A percentile compares a stretch with the other conserved stretches of the same genome.
Conservation (phyloP, 805 yeast species). For the Suhomyces faveliae region DNA sequence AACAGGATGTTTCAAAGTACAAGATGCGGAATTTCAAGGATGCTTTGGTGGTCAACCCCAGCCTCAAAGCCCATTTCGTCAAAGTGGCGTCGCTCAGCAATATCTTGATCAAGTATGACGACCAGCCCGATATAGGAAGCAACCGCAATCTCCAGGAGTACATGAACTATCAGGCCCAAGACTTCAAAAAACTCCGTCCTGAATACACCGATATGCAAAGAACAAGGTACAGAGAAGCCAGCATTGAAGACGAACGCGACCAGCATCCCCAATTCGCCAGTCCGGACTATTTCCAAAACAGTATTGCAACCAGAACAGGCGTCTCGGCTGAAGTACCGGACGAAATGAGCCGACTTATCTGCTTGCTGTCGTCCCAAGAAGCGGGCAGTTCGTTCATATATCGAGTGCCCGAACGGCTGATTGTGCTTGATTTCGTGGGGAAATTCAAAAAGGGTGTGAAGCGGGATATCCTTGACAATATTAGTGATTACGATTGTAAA, state of each 20-base stretch:
- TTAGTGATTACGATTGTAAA: slow-evolving; percentile 25
- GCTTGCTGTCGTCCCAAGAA: slow-evolving; percentile 16
- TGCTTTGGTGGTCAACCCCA: slow-evolving; percentile 54
- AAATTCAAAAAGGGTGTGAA: slow-evolving; percentile 26
- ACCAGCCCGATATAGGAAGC: slow-evolving; percentile 28
- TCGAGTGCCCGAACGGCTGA: slow-evolving; percentile 64
- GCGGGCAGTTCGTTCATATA: slow-evolving; percentile 46
- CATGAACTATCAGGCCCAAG: slow-evolving; percentile 25
- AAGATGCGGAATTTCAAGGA: slow-evolving; percentile 48
- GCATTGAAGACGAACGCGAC: slow-evolving; percentile 15
- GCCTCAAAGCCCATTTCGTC: slow-evolving; percentile 35
- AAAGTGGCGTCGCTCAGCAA: slow-evolving; percentile 29
- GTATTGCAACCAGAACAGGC: slow-evolving; percentile 16
- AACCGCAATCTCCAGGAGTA: slow-evolving; percentile 29
- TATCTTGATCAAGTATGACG: slow-evolving; percentile 31
- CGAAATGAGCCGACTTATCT: slow-evolving; percentile 17
- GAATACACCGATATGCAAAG: slow-evolving; percentile 11
- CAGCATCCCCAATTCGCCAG: slow-evolving; percentile 23
- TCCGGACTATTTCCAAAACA: slow-evolving; percentile 31
- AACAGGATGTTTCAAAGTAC: slow-evolving; percentile 6
- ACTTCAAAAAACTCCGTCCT: slow-evolving; percentile 16
- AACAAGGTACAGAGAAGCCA: slow-evolving; percentile 1
- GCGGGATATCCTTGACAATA: slow-evolving; percentile 19
- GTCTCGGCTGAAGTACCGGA: slow-evolving; percentile 20
- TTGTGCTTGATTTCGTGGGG: slow-evolving; percentile 66